phyloP scores from a whole-genome alignment of 208 protist species.

The Trypanosomatidae sp. region DNA sequence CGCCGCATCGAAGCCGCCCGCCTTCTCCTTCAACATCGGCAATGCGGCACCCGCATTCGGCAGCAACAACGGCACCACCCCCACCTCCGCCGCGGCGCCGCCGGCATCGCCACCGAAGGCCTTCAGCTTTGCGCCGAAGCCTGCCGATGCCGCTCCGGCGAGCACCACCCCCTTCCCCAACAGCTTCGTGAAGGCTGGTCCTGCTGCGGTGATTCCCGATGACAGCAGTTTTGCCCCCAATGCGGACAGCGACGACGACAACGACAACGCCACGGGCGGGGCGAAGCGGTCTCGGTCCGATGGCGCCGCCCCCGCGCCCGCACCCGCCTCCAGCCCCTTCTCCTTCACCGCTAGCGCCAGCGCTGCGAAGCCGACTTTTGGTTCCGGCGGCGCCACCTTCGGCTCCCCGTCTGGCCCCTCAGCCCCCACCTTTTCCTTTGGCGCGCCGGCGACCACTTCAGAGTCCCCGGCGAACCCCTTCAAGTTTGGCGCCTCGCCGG shows the following conservation, averaged over 20 bases:
- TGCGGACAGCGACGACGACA: conserved; percentile 55
- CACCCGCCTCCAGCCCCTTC: background rate
- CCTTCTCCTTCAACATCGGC: too few relatives aligned
- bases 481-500: too few relatives aligned
- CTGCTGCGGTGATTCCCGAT: conserved; percentile 49
- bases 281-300: conserved; percentile 26
- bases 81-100: too few relatives aligned
- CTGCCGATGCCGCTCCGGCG: background rate
- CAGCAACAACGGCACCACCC: too few relatives aligned
- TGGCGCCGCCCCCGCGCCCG: conserved; percentile 3
- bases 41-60: too few relatives aligned
- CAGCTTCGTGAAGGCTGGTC: conserved; percentile 52
- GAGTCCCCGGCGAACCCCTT: too few relatives aligned
- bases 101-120: too few relatives aligned
- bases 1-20: too few relatives aligned
- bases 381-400: conserved; percentile 22
- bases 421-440: too few relatives aligned
- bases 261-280: conserved; percentile 33
- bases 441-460: too few relatives aligned
- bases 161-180: background rate
- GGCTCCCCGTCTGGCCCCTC: too few relatives aligned
- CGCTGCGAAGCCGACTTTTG: conserved; percentile 13
- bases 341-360: background rate
- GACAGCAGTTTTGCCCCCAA: conserved; percentile 72
- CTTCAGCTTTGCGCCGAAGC: background rate